Conservation (phyloP, 495 filamentous ascomycete species). For the Penicillium samsonianum region DNA sequence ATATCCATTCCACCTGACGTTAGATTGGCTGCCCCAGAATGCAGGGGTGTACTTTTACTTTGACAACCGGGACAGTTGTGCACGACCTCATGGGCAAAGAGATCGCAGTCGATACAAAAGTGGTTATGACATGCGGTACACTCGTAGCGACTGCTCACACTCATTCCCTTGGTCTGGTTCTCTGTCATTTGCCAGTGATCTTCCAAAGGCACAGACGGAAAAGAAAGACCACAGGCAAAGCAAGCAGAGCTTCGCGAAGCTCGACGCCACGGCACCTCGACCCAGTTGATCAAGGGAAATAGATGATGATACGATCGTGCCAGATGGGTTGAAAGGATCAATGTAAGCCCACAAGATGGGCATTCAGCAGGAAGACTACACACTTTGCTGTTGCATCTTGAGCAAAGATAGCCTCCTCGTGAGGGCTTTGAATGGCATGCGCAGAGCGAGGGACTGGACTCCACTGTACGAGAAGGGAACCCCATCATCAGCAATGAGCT, state of each 20-base stretch:
- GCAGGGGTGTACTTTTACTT: conserved; percentile 44
- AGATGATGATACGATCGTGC: conserved; percentile 95
- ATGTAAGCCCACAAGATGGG: conserved; percentile 85
- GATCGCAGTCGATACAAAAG: conserved; percentile 97
- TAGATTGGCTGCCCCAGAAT: background rate
- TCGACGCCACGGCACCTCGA: conserved; percentile 79
- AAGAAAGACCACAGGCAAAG: conserved; percentile 54
- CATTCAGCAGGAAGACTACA: conserved; percentile 91
- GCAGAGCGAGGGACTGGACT: conserved; percentile 72
- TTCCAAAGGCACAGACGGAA: conserved; percentile 49
- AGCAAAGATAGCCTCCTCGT: conserved; percentile 88
- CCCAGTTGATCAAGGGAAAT: conserved; percentile 89
- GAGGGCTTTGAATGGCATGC: conserved; percentile 87
- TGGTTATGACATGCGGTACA: conserved; percentile 82
- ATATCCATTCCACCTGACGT: conserved; percentile 37
- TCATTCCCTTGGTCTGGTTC: conserved; percentile 60
- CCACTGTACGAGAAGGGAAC: conserved; percentile 90
- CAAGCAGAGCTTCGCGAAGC: conserved; percentile 52
- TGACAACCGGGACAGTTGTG: conserved; percentile 97
- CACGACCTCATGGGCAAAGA: conserved; percentile 88
- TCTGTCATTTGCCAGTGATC: conserved; percentile 41
- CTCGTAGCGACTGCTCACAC: conserved; percentile 83
- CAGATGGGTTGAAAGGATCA: conserved; percentile 94
- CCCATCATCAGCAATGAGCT: conserved; percentile 95
- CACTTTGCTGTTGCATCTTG: conserved; percentile 84